Percentiles rank a stretch among this genome's conserved stretches.
These are phyloP conservation scores for Pulicaria dysenterica DNA, from an alignment of 129 eudicot species.

Conservation along the genomic window DNA sequence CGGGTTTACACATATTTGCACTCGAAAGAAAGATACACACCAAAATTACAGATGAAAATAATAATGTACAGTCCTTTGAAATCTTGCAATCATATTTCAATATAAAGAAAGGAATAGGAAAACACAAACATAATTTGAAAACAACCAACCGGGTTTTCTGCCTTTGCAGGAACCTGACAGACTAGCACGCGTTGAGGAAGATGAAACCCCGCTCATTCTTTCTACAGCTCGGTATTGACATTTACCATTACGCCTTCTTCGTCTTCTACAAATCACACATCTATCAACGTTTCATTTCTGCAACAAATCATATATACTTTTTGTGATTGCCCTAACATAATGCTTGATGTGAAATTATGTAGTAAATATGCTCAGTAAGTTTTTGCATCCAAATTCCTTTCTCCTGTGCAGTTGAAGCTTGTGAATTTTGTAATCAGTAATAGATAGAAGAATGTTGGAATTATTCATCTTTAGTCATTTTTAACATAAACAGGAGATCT, in stretches of 20 bases:
- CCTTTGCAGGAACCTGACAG: slow-evolving; percentile 34
- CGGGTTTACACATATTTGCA: slow-evolving; percentile 37
- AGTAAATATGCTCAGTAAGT: neutral
- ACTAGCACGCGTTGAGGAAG: slow-evolving; percentile 19
- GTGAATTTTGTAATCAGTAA: too few relatives aligned
- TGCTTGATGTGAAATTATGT: neutral
- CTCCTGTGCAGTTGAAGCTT: too few relatives aligned
- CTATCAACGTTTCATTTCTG: slow-evolving; percentile 49
- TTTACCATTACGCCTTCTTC: slow-evolving; percentile 12
- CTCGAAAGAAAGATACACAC: slow-evolving; percentile 36
- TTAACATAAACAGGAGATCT: neutral
- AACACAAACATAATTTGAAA: slow-evolving; percentile 14
- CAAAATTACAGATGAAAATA: slow-evolving; percentile 26
- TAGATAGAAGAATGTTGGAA: too few relatives aligned
- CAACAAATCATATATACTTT: slow-evolving; percentile 19
- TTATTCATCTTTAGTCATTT: too few relatives aligned
- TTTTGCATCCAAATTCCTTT: neutral
- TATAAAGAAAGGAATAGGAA: neutral
- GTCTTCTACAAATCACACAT: slow-evolving; percentile 4
- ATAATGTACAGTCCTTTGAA: slow-evolving; percentile 31
- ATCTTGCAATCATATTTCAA: slow-evolving; percentile 18
- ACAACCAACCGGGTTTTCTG: slow-evolving; percentile 18
- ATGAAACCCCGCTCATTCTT: slow-evolving; percentile 21
- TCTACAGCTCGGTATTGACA: neutral
- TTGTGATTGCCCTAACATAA: neutral